Evolutionary conservation across 2,329 filamentous ascomycete species (phyloP).

Genomic region (Neurospora sp.): DNA sequence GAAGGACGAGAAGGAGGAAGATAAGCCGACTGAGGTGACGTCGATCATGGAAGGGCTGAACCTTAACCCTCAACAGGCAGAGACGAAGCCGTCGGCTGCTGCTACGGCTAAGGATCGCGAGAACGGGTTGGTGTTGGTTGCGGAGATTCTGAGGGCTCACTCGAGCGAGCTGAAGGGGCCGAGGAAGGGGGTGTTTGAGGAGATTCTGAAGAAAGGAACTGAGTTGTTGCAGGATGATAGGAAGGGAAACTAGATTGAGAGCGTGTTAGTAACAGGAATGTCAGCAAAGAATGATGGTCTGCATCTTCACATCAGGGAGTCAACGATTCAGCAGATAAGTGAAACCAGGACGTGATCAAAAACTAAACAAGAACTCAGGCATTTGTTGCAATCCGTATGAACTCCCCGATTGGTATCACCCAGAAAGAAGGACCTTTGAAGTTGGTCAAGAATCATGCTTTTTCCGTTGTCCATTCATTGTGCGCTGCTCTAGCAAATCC

Average conservation of each 20-base stretch:
- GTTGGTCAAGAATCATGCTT: constrained; percentile 18
- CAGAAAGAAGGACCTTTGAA: not conserved
- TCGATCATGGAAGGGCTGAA: constrained; percentile 23
- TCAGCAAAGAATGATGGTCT: not conserved
- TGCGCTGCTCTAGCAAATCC: constrained; percentile 22
- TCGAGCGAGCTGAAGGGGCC: constrained; percentile 29
- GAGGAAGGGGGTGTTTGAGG: constrained; percentile 32
- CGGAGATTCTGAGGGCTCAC: constrained; percentile 40
- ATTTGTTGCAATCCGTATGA: not conserved
- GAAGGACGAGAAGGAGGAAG: constrained; percentile 8
- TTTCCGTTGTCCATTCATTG: constrained; percentile 21
- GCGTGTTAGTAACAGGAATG: not conserved
- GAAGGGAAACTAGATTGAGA: not conserved
- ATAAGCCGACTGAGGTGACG: constrained; percentile 11
- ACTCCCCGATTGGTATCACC: not conserved
- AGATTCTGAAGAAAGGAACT: constrained; percentile 40
- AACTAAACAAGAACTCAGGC: not conserved
- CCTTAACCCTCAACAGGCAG: constrained; percentile 37
- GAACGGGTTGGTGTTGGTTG: constrained; percentile 49
- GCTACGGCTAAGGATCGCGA: constrained; percentile 45
- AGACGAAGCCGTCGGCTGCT: constrained; percentile 27
- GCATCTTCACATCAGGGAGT: not conserved
- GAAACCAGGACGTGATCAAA: not conserved
- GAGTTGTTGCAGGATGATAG: constrained; percentile 27
- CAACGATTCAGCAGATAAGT: not conserved